These are phyloP conservation scores for Passiflora organensis DNA, from an alignment of 345 rosid species.

Conservation along the genomic window DNA sequence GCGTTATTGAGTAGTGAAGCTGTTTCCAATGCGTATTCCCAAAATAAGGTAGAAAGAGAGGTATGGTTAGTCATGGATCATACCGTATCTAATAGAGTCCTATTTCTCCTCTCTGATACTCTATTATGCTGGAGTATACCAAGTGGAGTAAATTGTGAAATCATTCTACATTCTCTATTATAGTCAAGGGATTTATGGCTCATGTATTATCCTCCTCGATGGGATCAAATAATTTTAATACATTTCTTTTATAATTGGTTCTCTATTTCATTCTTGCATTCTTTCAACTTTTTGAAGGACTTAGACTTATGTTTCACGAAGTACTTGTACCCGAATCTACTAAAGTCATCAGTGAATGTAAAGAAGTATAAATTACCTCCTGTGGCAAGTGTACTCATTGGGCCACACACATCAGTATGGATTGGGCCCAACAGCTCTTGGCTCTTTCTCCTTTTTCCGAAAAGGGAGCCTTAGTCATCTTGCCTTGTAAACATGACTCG, in stretches of 20 bases:
- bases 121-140: no score
- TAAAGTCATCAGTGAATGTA: constrained; percentile 1
- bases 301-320: neutral
- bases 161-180: no score
- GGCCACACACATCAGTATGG: neutral
- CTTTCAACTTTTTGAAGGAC: neutral
- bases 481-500: neutral
- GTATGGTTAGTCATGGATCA: neutral
- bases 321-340: no score
- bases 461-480: neutral
- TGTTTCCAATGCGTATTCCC: neutral
- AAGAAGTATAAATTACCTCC: neutral
- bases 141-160: neutral
- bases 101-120: no score
- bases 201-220: no score
- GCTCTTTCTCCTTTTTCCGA: neutral
- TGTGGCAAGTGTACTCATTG: neutral
- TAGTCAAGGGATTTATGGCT: neutral
- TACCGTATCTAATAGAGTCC: no score
- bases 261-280: no score
- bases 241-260: no score
- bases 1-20: neutral
- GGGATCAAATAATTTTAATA: no score
- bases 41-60: neutral
- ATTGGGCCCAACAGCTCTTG: neutral